Base-by-base conservation (phyloP, 2,329 filamentous ascomycete species). In the Ascochyta clinopodiicola region DNA sequence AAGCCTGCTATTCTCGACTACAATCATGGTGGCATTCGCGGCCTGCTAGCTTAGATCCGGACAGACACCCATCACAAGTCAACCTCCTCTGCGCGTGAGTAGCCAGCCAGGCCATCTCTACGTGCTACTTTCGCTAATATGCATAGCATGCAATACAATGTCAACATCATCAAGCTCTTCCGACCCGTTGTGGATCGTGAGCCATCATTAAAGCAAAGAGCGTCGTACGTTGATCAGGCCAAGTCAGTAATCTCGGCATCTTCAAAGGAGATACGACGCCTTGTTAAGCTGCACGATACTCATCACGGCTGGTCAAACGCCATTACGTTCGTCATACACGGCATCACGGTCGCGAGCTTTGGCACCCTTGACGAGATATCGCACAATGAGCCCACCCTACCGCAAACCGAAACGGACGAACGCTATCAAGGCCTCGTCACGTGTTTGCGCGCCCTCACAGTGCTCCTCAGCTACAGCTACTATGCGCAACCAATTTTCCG, bases 401-500 rank as follows among this genome's bases (percentile, higher is more conserved):
- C 42, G 8, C 44, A 54, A 4, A 24, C 43, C 3, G 61, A 65
- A 17, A 34, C 5, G 2, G 65, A 60, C 34, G 68, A 70, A 39
- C 43, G 57, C 4, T 71, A 70, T 29, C 62, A 59, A 49, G 69
- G 69, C 12, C 55, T 73, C 2, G 36, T 70, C 7, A 69, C 61
- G 2, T 73, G 69, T 46, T 56, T 73, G 13, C 61, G 64, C n/a
- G 69, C 64, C 1, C 44, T 72, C 9, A 57, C 49, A 13, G 56
- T 59, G 8, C 34, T 73, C 4, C 60, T 66, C 9, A 63, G 56
- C 39, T 71, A 62, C 45, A 60, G 65, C 32, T 73, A 62, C 48
- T 71, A 66, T 36, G 67, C 69, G 22, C 70, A 73, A 39, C 61
- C 64, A 1, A 50, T 72, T 0, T 71, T 70, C 42, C 63, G 70